Conservation (phyloP, 2,329 filamentous ascomycete genomes). For the Penicillium carneum region DNA sequence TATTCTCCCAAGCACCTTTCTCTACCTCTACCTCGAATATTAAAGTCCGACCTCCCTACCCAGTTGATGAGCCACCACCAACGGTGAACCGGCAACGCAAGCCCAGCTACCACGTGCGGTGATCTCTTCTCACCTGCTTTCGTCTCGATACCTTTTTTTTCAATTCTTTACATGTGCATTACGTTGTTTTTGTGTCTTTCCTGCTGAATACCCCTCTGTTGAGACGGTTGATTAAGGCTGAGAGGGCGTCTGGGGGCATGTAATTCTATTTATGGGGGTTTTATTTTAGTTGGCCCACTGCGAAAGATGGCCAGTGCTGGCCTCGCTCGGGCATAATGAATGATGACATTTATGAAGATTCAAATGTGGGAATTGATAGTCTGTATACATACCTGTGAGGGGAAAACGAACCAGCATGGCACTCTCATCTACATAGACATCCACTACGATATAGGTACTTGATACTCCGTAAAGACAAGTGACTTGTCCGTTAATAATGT, state of each 20-base stretch:
- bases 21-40: constrained; percentile 29
- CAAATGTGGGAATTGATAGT: constrained; percentile 10
- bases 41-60: constrained; percentile 71
- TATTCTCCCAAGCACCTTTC: constrained; percentile 36
- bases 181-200: constrained; percentile 11
- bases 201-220: constrained; percentile 19
- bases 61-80: constrained; percentile 80
- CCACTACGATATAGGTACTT: background rate
- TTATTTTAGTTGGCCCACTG: background rate
- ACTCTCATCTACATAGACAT: background rate
- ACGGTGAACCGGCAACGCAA: constrained; percentile 85
- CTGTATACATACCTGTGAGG: constrained; percentile 19
- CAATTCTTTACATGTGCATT: background rate
- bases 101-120: constrained; percentile 71
- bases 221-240: constrained; percentile 11
- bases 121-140: constrained; percentile 30
- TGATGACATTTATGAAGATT: constrained; percentile 33
- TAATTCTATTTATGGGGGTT: constrained; percentile 8
- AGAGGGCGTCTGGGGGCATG: constrained; percentile 9
- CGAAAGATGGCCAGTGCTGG: constrained; percentile 2
- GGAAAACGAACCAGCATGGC: background rate
- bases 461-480: background rate
- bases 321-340: constrained; percentile 20
- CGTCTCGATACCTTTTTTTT: background rate
- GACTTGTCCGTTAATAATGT: background rate